phyloP scores from a whole-genome alignment of 495 filamentous ascomycete genomes.

The Neurospora sp. region DNA sequence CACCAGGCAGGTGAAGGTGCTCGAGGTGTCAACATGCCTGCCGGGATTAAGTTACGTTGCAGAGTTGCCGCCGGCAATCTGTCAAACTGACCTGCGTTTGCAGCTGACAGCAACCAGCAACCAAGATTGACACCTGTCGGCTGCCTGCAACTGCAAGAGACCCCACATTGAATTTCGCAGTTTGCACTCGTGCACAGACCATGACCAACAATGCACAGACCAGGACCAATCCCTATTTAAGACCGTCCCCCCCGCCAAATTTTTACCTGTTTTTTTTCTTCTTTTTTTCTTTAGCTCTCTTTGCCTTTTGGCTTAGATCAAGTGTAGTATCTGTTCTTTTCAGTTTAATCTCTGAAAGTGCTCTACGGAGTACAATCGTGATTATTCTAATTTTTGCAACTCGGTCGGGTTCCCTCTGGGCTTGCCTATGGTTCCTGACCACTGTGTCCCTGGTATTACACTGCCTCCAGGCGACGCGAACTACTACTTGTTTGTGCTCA shows the following conservation, averaged over 20 bases:
- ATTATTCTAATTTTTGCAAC: slow-evolving; percentile 74
- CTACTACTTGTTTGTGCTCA: slow-evolving; percentile 2
- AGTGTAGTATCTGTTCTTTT: slow-evolving; percentile 99
- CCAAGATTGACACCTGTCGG: neutral
- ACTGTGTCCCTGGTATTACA: slow-evolving; percentile 86
- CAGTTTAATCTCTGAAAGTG: slow-evolving; percentile 78
- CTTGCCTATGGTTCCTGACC: slow-evolving; percentile 63
- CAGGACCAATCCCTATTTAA: slow-evolving; percentile 5
- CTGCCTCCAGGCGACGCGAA: slow-evolving; percentile 80
- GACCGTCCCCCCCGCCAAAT: neutral
- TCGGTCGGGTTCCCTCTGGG: slow-evolving; percentile 37
- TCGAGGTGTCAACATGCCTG: neutral
- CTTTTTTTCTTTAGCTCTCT: slow-evolving; percentile 28
- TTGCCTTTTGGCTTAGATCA: slow-evolving; percentile 84
- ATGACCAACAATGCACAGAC: slow-evolving; percentile 4
- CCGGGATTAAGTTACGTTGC: neutral
- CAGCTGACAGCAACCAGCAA: neutral
- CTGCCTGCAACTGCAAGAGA: neutral
- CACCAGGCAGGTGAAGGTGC: neutral
- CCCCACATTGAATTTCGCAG: neutral
- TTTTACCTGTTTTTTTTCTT: slow-evolving; percentile 5
- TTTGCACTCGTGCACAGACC: slow-evolving; percentile 10
- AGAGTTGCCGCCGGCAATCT: neutral
- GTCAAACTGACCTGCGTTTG: neutral
- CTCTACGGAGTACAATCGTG: slow-evolving; percentile 62